These are phyloP conservation scores for Daldinia eschscholtzii DNA, from an alignment of 2,329 filamentous ascomycete species.

Conservation along the genomic window DNA sequence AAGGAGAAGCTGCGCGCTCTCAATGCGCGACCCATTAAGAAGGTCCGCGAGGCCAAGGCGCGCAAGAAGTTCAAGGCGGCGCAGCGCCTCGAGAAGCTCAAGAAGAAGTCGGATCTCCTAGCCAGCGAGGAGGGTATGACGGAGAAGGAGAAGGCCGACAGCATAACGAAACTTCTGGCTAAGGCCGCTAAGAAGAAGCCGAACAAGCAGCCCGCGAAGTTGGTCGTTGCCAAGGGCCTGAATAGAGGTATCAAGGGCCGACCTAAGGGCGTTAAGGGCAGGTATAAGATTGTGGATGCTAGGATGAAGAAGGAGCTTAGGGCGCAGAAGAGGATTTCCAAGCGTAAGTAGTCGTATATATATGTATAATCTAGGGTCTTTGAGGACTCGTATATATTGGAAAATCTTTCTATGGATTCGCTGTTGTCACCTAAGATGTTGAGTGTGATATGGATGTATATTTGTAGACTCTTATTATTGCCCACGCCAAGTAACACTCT, in stretches of 20 bases:
- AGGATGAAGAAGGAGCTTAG: constrained; percentile 97
- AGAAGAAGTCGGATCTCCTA: constrained; percentile 94
- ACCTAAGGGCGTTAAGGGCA: constrained; percentile 91
- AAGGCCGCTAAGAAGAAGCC: constrained; percentile 89
- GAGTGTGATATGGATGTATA: neutral
- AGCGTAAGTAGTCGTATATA: constrained; percentile 70
- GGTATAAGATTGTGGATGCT: constrained; percentile 96
- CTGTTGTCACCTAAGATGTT: neutral
- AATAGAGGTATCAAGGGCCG: constrained; percentile 89
- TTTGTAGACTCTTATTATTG: neutral
- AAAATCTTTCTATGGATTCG: neutral
- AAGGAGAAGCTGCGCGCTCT: constrained; percentile 93
- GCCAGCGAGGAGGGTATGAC: constrained; percentile 91
- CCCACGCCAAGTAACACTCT: neutral
- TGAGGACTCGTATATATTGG: constrained; percentile 6
- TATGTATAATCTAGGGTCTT: neutral
- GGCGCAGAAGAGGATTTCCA: constrained; percentile 81
- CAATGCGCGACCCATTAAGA: constrained; percentile 98
- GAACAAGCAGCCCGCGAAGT: constrained; percentile 81
- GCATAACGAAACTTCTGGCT: constrained; percentile 83
- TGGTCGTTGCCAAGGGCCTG: constrained; percentile 87
- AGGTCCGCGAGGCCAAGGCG: constrained; percentile 95
- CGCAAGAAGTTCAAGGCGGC: constrained; percentile 97
- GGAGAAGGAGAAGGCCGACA: constrained; percentile 94
- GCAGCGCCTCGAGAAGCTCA: constrained; percentile 90